Conservation (phyloP, 1,139 yeast species). For the Pneumocystis sp. region DNA sequence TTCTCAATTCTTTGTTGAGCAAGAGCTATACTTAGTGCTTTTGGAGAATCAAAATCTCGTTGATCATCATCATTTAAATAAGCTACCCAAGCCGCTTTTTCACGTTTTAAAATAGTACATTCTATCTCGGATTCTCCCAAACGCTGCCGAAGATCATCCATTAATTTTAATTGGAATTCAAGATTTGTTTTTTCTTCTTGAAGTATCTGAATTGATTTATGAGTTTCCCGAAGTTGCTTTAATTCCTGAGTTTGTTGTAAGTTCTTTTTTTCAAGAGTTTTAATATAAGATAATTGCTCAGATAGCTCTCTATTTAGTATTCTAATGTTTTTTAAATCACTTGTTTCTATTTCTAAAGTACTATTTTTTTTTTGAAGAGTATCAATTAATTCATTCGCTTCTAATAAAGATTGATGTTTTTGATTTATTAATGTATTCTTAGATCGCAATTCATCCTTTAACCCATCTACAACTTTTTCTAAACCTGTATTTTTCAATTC, state of each 20-base stretch:
- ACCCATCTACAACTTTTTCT: constrained; percentile 14
- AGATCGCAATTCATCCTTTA: constrained; percentile 5
- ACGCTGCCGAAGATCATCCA: constrained; percentile 35
- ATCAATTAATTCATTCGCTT: constrained; percentile 10
- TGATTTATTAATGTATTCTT: neutral
- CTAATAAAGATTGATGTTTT: constrained; percentile 4
- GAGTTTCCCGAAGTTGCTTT: constrained; percentile 29
- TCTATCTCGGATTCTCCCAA: constrained; percentile 40
- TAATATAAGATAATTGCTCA: constrained; percentile 42
- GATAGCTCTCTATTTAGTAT: constrained; percentile 40
- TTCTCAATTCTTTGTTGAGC: constrained; percentile 6
- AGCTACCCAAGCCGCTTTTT: constrained; percentile 28
- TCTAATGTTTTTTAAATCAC: constrained; percentile 23
- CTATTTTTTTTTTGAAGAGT: constrained; percentile 25
- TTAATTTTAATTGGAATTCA: constrained; percentile 29
- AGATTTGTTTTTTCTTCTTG: constrained; percentile 36
- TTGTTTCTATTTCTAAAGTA: constrained; percentile 25
- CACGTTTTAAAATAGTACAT: constrained; percentile 34
- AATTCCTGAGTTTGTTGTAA: constrained; percentile 35
- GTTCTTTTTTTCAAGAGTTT: constrained; percentile 39
- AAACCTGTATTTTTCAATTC: constrained; percentile 14
- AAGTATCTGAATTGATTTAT: constrained; percentile 36
- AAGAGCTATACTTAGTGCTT: constrained; percentile 1
- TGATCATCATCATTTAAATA: constrained; percentile 19
- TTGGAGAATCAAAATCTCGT: constrained; percentile 14